Evolutionary conservation across 2,329 filamentous ascomycete species (phyloP).

Genomic region (Aureobasidium melanogenum): DNA sequence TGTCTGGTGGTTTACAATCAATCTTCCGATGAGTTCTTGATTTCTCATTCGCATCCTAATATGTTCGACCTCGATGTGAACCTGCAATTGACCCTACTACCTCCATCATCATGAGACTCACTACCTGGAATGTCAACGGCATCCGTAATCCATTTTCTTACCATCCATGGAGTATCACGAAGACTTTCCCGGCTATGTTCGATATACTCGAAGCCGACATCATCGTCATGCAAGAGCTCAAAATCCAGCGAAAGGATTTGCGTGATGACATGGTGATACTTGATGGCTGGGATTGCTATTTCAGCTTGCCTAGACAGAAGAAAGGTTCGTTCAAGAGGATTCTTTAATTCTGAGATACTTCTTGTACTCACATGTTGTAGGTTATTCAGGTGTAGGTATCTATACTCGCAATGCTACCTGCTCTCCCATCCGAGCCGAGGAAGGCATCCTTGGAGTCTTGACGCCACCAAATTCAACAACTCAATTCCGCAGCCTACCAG

Average conservation of each 20-base stretch:
- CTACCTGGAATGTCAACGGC: slow-evolving; percentile 44
- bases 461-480: slow-evolving; percentile 61
- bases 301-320: slow-evolving; percentile 86
- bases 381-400: slow-evolving; percentile 91
- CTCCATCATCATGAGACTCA: slow-evolving; percentile 27
- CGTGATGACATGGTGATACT: slow-evolving; percentile 93
- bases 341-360: background rate
- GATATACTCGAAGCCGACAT: slow-evolving; percentile 88
- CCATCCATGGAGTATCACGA: slow-evolving; percentile 40
- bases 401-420: slow-evolving; percentile 86
- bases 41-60: background rate
- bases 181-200: slow-evolving; percentile 66
- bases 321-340: slow-evolving; percentile 56
- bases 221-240: slow-evolving; percentile 89
- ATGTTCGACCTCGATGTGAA: background rate
- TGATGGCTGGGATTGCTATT: slow-evolving; percentile 91
- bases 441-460: slow-evolving; percentile 80
- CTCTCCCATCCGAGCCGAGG: slow-evolving; percentile 79
- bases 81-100: slow-evolving; percentile 1
- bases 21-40: background rate
- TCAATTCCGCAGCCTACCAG: slow-evolving; percentile 65
- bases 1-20: background rate
- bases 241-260: slow-evolving; percentile 89
- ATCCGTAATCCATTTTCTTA: slow-evolving; percentile 47
- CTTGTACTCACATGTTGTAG: slow-evolving; percentile 35